A percentile compares a stretch with the other conserved stretches of the same genome.
Conservation (phyloP, 2,329 filamentous ascomycete genomes). For the Colletotrichum sp. region DNA sequence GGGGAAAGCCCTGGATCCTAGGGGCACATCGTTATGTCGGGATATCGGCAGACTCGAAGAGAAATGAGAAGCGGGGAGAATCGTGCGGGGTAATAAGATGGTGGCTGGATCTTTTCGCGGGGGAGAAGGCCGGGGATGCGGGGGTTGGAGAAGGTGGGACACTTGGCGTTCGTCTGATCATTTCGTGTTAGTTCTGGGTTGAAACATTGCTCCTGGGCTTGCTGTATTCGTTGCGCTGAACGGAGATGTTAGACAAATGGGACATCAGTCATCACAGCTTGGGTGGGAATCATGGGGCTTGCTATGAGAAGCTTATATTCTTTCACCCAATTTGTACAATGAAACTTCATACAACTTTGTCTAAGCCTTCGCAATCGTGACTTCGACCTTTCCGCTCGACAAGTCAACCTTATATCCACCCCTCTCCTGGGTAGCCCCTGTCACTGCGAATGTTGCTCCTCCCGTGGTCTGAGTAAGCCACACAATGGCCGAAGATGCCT, state of each 20-base stretch:
- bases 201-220: background rate
- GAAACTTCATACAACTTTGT: background rate
- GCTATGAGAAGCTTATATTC: fast-evolving
- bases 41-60: background rate
- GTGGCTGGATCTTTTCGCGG: background rate
- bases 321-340: fast-evolving
- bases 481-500: background rate
- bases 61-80: background rate
- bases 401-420: constrained; percentile 9
- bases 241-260: constrained; percentile 57
- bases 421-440: background rate
- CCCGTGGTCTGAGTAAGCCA: constrained; percentile 1
- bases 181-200: background rate
- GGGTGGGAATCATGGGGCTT: fast-evolving
- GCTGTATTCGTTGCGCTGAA: background rate
- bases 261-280: constrained; percentile 44
- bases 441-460: background rate
- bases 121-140: background rate
- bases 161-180: background rate
- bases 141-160: constrained; percentile 3
- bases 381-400: background rate
- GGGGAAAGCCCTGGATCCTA: background rate
- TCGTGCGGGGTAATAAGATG: background rate
- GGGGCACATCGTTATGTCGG: background rate
- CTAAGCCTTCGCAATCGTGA: background rate